phyloP scores from a whole-genome alignment of 345 rosid species.

The Turritis glabra region DNA sequence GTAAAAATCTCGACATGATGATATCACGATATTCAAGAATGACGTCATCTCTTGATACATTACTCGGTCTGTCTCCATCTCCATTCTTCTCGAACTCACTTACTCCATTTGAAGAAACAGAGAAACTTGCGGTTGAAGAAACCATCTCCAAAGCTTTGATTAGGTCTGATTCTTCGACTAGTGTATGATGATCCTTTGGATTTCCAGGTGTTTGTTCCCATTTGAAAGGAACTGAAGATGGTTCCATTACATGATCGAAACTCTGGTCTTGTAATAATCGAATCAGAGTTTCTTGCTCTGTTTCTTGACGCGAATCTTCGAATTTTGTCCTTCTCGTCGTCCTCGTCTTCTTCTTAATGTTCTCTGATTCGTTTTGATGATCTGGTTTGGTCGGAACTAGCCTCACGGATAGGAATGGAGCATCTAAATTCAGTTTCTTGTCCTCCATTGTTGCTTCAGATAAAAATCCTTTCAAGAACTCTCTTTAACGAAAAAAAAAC shows the following conservation, averaged over 20 bases:
- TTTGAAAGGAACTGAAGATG: slow-evolving; percentile 73
- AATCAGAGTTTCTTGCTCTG: slow-evolving; percentile 29
- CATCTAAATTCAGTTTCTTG: slow-evolving; percentile 63
- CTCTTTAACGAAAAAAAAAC: background rate
- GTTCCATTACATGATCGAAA: slow-evolving; percentile 71
- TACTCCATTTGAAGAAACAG: slow-evolving; percentile 47
- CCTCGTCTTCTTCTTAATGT: slow-evolving; percentile 2
- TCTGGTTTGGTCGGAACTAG: slow-evolving; percentile 32
- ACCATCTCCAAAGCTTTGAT: slow-evolving; percentile 46
- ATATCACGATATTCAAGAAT: slow-evolving; percentile 63
- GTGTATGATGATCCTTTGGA: slow-evolving; percentile 43
- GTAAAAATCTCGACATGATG: slow-evolving; percentile 90
- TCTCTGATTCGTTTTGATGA: slow-evolving; percentile 22
- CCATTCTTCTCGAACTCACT: slow-evolving; percentile 13
- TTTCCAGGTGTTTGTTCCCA: slow-evolving; percentile 87
- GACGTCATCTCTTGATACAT: slow-evolving; percentile 38
- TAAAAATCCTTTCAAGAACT: background rate
- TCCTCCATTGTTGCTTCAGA: slow-evolving; percentile 55
- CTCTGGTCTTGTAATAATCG: slow-evolving; percentile 33
- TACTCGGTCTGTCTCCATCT: slow-evolving; percentile 25
- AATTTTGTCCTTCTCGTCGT: background rate
- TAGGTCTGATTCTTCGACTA: slow-evolving; percentile 16
- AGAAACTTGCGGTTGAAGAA: slow-evolving; percentile 55
- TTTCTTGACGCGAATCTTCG: slow-evolving; percentile 21
- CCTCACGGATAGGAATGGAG: slow-evolving; percentile 79